Conservation (phyloP, 1,139 yeast genomes). For the Nadsonia starkeyi-henricii region DNA sequence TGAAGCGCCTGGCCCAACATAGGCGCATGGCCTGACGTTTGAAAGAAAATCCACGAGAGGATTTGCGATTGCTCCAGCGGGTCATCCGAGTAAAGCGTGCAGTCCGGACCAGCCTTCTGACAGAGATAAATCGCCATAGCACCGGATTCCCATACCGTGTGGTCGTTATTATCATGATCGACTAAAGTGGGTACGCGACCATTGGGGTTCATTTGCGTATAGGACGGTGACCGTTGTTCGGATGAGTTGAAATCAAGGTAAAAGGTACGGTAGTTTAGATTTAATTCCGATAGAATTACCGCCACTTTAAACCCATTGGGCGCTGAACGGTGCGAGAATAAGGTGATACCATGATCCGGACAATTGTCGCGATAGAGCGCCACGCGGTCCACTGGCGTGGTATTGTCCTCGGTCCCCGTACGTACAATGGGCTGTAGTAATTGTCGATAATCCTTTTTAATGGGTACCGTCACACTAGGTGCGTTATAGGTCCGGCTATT, state of each 20-base stretch:
- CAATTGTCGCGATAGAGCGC: constrained; percentile 63
- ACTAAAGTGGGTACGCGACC: constrained; percentile 91
- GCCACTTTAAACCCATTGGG: constrained; percentile 97
- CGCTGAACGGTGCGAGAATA: constrained; percentile 83
- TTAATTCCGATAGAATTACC: constrained; percentile 71
- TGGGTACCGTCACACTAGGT: constrained; percentile 4
- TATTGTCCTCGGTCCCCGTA: constrained; percentile 5
- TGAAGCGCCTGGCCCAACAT: constrained; percentile 97
- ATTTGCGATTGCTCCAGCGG: constrained; percentile 76
- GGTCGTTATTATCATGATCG: constrained; percentile 69
- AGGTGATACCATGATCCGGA: constrained; percentile 73
- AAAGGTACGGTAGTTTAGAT: constrained; percentile 66
- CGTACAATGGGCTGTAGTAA: constrained; percentile 3
- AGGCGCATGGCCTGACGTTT: constrained; percentile 93
- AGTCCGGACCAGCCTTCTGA: constrained; percentile 50
- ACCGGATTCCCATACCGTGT: constrained; percentile 89
- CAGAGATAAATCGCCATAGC: constrained; percentile 68
- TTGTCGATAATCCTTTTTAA: constrained; percentile 1
- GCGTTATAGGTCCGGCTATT: not conserved
- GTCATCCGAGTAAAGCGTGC: constrained; percentile 71
- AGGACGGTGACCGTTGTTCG: constrained; percentile 88
- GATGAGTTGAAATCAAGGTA: constrained; percentile 78
- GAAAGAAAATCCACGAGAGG: constrained; percentile 82
- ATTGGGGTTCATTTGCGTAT: constrained; percentile 81
- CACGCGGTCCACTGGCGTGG: constrained; percentile 33